Evolutionary conservation across 805 yeast genomes (phyloP).

Genomic region (Cyberlindnera amylophila): DNA sequence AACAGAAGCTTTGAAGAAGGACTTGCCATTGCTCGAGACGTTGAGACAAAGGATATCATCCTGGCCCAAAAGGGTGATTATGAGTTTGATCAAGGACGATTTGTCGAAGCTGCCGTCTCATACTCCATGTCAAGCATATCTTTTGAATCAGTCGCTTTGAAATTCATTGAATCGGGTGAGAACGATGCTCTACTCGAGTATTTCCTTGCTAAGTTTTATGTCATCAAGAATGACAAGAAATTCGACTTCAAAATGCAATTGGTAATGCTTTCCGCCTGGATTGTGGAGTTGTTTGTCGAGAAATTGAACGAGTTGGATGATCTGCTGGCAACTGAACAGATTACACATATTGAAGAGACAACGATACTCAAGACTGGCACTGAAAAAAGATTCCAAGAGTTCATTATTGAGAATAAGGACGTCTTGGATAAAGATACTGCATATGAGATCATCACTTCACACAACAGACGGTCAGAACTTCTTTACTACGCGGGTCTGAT

Average conservation of each 20-base stretch:
- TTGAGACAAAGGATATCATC: constrained; percentile 44
- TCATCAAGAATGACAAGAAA: constrained; percentile 25
- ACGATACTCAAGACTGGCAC: constrained; percentile 26
- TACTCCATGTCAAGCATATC: constrained; percentile 63
- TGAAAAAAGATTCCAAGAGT: constrained; percentile 38
- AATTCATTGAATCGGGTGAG: constrained; percentile 42
- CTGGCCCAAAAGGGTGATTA: constrained; percentile 52
- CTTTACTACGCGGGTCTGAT: constrained; percentile 64
- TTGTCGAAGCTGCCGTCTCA: constrained; percentile 45
- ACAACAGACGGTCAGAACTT: constrained; percentile 61
- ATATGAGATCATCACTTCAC: constrained; percentile 65
- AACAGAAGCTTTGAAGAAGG: constrained; percentile 63
- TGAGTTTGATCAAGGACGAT: constrained; percentile 31
- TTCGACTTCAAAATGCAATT: constrained; percentile 30
- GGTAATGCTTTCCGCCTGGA: constrained; percentile 33
- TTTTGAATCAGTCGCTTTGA: constrained; percentile 65
- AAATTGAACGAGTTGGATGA: constrained; percentile 34
- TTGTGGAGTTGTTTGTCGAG: constrained; percentile 32
- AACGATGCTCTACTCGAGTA: constrained; percentile 44
- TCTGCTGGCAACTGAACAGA: constrained; percentile 26
- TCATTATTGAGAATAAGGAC: constrained; percentile 46
- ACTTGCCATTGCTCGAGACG: constrained; percentile 36
- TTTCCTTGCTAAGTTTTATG: constrained; percentile 38
- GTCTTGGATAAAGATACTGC: constrained; percentile 62
- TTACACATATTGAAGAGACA: constrained; percentile 20